Evolutionary conservation across 345 rosid species (phyloP).

Genomic region (Syzygium oleosum): DNA sequence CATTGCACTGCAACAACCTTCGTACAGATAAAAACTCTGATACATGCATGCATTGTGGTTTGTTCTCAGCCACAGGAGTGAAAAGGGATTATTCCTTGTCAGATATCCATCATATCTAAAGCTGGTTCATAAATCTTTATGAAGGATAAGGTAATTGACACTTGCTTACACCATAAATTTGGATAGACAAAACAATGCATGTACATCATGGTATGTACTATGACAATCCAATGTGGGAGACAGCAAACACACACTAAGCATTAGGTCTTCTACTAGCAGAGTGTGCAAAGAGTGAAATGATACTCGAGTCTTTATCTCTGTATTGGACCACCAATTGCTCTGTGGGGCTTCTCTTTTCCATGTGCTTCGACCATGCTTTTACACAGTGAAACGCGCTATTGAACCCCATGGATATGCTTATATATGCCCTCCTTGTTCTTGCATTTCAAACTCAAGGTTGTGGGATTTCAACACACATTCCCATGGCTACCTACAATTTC

Average conservation of each 20-base stretch:
- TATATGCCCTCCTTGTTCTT: conserved; percentile 16
- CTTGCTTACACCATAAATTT: not conserved
- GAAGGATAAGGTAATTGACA: not conserved
- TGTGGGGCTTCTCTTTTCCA: conserved; percentile 4
- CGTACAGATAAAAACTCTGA: not conserved
- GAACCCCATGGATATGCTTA: conserved; percentile 14
- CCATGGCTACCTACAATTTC: conserved; percentile 20
- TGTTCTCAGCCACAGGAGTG: not conserved
- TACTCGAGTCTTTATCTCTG: not conserved
- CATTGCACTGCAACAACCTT: not conserved
- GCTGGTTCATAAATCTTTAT: not conserved
- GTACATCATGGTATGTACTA: not conserved
- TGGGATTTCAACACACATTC: not conserved
- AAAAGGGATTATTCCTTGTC: not conserved
- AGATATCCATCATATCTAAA: not conserved
- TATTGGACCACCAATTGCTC: not conserved
- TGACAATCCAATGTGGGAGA: conserved; percentile 15
- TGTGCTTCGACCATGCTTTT: conserved; percentile 10
- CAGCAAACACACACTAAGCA: conserved; percentile 24
- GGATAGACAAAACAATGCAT: not conserved
- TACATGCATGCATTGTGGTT: not conserved
- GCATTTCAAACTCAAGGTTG: not conserved
- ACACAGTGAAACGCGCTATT: not conserved
- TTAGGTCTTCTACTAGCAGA: not conserved
- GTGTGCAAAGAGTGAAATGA: not conserved